Conservation (phyloP, 805 yeast genomes). For the Nakazawaea molendinolei region DNA sequence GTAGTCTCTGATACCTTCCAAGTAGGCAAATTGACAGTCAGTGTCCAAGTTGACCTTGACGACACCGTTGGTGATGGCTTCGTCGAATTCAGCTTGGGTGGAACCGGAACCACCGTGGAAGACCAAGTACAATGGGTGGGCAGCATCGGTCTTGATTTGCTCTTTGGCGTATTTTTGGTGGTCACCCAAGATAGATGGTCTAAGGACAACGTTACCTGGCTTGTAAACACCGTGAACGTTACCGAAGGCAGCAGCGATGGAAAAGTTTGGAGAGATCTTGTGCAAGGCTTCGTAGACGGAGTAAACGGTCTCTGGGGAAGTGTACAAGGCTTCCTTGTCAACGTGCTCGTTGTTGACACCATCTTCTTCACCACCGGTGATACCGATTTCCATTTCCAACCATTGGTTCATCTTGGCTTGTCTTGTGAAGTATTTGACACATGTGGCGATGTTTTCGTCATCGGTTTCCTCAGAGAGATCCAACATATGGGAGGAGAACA, state of each 20-base stretch:
- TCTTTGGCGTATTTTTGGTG: conserved; percentile 87
- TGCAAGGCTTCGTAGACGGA: conserved; percentile 84
- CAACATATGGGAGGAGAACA: conserved; percentile 98
- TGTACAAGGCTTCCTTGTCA: conserved; percentile 81
- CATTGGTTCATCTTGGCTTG: conserved; percentile 93
- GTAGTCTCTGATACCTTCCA: conserved; percentile 95
- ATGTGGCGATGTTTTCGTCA: conserved; percentile 89
- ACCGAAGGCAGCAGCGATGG: conserved; percentile 99
- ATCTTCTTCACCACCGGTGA: conserved; percentile 99
- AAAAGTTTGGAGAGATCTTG: conserved; percentile 94
- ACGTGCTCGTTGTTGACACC: conserved; percentile 99
- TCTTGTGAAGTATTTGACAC: conserved; percentile 92
- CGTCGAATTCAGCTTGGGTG: conserved; percentile 81
- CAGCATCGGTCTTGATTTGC: conserved; percentile 44
- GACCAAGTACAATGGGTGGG: conserved; percentile 85
- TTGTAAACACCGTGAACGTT: conserved; percentile 99
- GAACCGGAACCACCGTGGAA: conserved; percentile 99
- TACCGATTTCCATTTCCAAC: conserved; percentile 99
- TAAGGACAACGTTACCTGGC: conserved; percentile 95
- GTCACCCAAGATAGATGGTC: conserved; percentile 89
- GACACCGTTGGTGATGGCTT: conserved; percentile 89
- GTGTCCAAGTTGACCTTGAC: conserved; percentile 99
- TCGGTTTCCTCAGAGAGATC: conserved; percentile 96
- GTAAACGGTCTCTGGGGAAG: conserved; percentile 91
- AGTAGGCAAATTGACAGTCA: conserved; percentile 98